Evolutionary conservation across 2,329 filamentous ascomycete species (phyloP), one percentile per base, ranked within the genome.

Genomic region (Trichothecium sympodiale): DNA sequence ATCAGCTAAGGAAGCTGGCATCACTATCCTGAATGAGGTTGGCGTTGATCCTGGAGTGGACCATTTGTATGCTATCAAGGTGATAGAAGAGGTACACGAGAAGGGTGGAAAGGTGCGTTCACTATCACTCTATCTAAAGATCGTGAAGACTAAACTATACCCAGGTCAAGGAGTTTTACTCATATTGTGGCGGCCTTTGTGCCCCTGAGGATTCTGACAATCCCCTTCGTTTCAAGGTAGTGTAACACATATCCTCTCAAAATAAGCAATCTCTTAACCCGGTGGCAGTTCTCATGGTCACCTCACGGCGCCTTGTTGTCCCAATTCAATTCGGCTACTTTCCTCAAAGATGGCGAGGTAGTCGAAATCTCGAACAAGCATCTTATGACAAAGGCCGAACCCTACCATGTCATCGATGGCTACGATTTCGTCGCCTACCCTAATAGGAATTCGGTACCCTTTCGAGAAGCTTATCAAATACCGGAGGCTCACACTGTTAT

Each of bases 121-220:
- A 15, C 4, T 27, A 3, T 12, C 10, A n/a, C 6, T 25, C 27
- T 10, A 13, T 18, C n/a, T n/a, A 28, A n/a, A 29, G n/a, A 33
- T 15, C 7, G n/a, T 13, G 4, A 10, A n/a, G n/a, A n/a, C n/a
- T n/a, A n/a, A n/a, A n/a, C n/a, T n/a, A n/a, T 28, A 12, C 14
- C 4, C 9, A 49, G 43, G 67, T 83, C 53, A 65, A 62, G 31
- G 69, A 68, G 38, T 83, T 83, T 62, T 60, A 74, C 44, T 77
- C 71, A 28, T 83, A 76, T 64, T 83, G 79, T 42, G 74, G 76
- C 51, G 76, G 76, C 45, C 62, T 80, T 4, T 65, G 66, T n/a
- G 71, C 77, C 3, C 73, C 64, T 34, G 83, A 91, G 62, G 65
- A 67, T 60, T 89, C 83, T 7, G 82, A 82, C 60, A 95, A 95